Base-by-base conservation (phyloP, 768 basidiomycete genomes). In the Mycena crocata region DNA sequence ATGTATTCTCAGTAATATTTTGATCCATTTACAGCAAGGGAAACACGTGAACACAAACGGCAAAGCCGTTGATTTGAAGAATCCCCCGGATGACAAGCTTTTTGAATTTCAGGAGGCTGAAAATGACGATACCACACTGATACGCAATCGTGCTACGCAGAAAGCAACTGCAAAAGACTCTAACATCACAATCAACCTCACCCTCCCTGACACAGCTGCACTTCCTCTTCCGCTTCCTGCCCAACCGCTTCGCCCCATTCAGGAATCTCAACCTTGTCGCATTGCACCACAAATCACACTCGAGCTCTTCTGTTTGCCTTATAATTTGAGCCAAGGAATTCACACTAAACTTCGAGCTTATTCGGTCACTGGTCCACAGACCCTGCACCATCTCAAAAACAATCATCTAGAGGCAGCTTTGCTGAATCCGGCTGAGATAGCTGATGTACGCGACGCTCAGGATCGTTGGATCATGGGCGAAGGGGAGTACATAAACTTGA, bases 131-230 rank as follows among this genome's bases (percentile, higher is more conserved):
- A 1, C 10, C 6, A 14, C 42, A 4, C 30, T 46, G 9, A 1
- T 57, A 13, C 31, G 9, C 26, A 19, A 8, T 17, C 35, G 39
- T 8, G 19, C 31, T 19, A 21, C 30, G 3, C 54, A 55, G 12
- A 44, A 34, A 24, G 21, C 56, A 1, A 17, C 56, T 5, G 46
- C 13, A 1, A 58, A 58, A 21, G 57, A 58, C n/a, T 37, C 57
- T 3, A 58, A 58, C 21, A 58, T 58, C 28, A 46, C 34, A 2
- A 58, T 58, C 44, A 46, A 58, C 30, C 57, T 58, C 32, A 48
- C 57, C 4, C 32, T 58, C 3, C 57, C 57, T 14, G 31, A 58
- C 14, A 13, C 37, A 6, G 24, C 39, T 3, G 4, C 19, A 37
- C 51, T 35, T 24, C 7, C n/a, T 26, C 23, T 7, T 3, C 51